Conservation (phyloP, 768 basidiomycete species). For the Mycena haematopus region DNA sequence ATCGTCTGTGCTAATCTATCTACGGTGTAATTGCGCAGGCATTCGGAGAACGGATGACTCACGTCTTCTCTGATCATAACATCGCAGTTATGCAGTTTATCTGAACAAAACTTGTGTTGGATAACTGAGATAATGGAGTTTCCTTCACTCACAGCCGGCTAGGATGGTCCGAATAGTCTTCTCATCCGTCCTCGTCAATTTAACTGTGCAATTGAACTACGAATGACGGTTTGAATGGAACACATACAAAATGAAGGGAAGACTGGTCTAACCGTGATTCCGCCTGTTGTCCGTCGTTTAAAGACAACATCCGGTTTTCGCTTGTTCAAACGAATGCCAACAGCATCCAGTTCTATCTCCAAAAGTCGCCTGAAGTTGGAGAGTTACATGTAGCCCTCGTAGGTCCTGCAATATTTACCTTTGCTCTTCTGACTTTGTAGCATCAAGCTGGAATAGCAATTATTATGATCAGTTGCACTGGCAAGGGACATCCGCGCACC, state of each 20-base stretch:
- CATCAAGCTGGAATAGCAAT: slow-evolving; percentile 50
- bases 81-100: slow-evolving; percentile 93
- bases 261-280: slow-evolving; percentile 71
- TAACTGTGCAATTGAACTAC: slow-evolving; percentile 89
- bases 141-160: slow-evolving; percentile 69
- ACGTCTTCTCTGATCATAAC: slow-evolving; percentile 99
- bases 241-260: background rate
- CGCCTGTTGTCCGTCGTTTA: slow-evolving; percentile 91
- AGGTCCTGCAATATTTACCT: slow-evolving; percentile 30
- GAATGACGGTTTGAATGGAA: background rate
- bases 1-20: slow-evolving; percentile 92
- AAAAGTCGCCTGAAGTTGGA: slow-evolving; percentile 59
- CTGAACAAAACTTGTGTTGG: slow-evolving; percentile 41
- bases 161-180: slow-evolving; percentile 93
- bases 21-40: background rate
- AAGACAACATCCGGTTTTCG: slow-evolving; percentile 92
- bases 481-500: slow-evolving; percentile 45
- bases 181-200: slow-evolving; percentile 93
- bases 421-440: slow-evolving; percentile 93
- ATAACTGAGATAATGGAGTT: background rate
- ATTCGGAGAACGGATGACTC: slow-evolving; percentile 30
- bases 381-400: background rate
- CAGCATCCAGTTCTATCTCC: slow-evolving; percentile 94
- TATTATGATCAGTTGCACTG: background rate
- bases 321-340: slow-evolving; percentile 94